Base-by-base conservation (phyloP, 306 rosid genomes). In the Glycine soja region DNA sequence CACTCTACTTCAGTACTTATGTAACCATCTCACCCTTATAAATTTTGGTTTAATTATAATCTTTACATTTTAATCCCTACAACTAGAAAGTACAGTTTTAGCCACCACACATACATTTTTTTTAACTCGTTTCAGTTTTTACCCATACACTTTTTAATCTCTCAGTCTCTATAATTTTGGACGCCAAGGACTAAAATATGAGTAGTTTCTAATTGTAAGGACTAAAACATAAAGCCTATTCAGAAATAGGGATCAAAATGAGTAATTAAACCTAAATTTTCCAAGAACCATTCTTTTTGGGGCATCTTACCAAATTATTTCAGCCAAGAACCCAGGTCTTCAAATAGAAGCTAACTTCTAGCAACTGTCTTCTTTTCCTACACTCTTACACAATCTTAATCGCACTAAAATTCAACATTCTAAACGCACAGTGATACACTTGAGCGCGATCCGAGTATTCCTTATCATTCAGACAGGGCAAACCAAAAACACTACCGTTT, bases 231-330 rank as follows among this genome's bases (percentile, higher is more conserved):
- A n/a, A 15, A 54, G 1, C 15, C 15, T 57, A 57, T 57, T 10
- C 34, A 9, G 4, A 3, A 18, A 18, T 8, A 57, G 0, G 34
- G 63, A 15, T 1, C 34, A 57, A 16, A 16, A 56, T 3, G 8
- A 56, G 4, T 16, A 16, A 56, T 56, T 8, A 8, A 56, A 18
- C 34, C 4, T 7, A 19, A 76, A 14, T 34, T 70, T 75, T 46
- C 24, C 67, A 62, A 64, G 4, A 77, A 61, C 32, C 30, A 50
- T 8, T 75, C 56, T 72, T 73, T 81, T 72, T 1, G 4, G n/a
- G 53, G 12, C 18, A 53, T 63, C 59, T 54, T 43, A 75, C 70
- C 70, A 75, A 71, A 47, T 32, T 57, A 79, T 32, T 32, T 48
- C 40, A 45, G 53, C 46, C 59, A 43, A 69, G 9, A 58, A 47